Evolutionary conservation across 768 basidiomycete species (phyloP).

Genomic region (Podaxis pistillaris): DNA sequence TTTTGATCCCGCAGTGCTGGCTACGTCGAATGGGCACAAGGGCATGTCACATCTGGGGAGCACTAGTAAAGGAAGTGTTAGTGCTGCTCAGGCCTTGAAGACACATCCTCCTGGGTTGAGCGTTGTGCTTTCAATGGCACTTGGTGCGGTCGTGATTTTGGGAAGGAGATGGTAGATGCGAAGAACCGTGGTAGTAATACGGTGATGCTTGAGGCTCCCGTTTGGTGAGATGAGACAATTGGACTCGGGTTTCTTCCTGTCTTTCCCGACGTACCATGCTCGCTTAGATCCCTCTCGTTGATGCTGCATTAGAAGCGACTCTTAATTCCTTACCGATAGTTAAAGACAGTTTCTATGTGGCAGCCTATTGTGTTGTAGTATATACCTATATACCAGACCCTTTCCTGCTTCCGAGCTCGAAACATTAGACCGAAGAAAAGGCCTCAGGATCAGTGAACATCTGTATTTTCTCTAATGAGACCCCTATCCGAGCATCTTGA

Average conservation of each 20-base stretch:
- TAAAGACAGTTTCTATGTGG: background rate
- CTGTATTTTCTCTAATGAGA: background rate
- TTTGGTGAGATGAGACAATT: background rate
- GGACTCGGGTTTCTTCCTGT: background rate
- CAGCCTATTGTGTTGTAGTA: background rate
- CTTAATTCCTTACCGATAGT: background rate
- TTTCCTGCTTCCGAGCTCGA: background rate
- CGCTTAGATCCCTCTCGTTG: background rate
- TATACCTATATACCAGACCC: background rate
- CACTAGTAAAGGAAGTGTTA: conserved; percentile 36
- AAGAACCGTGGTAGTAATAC: background rate
- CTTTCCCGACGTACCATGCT: background rate
- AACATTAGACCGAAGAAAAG: no score
- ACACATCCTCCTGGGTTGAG: conserved; percentile 4
- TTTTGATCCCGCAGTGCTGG: conserved; percentile 51
- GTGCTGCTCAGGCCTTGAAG: conserved; percentile 11
- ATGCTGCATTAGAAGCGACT: background rate
- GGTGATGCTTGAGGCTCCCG: background rate
- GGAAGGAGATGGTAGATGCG: conserved; percentile 4
- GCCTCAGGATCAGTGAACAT: no score
- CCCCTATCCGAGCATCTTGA: background rate
- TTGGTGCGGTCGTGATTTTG: background rate
- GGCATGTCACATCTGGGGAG: conserved; percentile 32
- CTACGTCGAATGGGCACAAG: conserved; percentile 60
- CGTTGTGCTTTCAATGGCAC: background rate